These are phyloP conservation scores for Pelargonium hybrid DNA, from an alignment of 441 rosid species.

Conservation along the genomic window DNA sequence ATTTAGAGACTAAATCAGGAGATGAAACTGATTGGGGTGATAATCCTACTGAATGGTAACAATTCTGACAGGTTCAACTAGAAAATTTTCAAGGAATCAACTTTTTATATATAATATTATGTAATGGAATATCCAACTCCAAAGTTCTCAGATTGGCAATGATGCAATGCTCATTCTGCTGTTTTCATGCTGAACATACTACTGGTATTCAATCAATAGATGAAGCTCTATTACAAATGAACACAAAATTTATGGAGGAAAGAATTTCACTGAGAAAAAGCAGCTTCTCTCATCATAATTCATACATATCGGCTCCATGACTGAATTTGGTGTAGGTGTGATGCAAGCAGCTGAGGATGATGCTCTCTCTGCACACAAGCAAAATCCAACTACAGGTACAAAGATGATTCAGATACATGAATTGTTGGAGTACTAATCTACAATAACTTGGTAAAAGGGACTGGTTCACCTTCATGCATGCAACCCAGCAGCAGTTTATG, in stretches of 20 bases:
- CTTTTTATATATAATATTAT: not conserved
- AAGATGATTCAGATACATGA: not conserved
- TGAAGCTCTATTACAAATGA: conserved; percentile 11
- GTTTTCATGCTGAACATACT: conserved; percentile 16
- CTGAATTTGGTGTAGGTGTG: conserved; percentile 3
- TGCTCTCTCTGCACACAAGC: conserved; percentile 22
- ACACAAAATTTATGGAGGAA: conserved; percentile 18
- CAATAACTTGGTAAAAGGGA: conserved; percentile 17
- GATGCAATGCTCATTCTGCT: conserved; percentile 20
- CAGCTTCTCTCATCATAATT: conserved; percentile 13
- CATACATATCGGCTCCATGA: conserved; percentile 15
- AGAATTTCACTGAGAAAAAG: conserved; percentile 25
- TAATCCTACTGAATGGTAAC: too few species aligned
- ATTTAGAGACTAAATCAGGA: too few species aligned
- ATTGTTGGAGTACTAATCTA: conserved; percentile 16
- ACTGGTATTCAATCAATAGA: conserved; percentile 18
- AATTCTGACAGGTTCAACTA: too few species aligned
- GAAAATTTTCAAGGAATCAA: too few species aligned
- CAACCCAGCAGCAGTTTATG: conserved; percentile 8
- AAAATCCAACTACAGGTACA: conserved; percentile 14
- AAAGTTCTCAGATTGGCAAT: conserved; percentile 21
- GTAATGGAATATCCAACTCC: conserved; percentile 18
- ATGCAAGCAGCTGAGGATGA: not conserved
- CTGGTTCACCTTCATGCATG: conserved; percentile 5
- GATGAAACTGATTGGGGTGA: too few species aligned